Conservation (phyloP, 2,329 filamentous ascomycete genomes). For the Sclerotinia borealis region DNA sequence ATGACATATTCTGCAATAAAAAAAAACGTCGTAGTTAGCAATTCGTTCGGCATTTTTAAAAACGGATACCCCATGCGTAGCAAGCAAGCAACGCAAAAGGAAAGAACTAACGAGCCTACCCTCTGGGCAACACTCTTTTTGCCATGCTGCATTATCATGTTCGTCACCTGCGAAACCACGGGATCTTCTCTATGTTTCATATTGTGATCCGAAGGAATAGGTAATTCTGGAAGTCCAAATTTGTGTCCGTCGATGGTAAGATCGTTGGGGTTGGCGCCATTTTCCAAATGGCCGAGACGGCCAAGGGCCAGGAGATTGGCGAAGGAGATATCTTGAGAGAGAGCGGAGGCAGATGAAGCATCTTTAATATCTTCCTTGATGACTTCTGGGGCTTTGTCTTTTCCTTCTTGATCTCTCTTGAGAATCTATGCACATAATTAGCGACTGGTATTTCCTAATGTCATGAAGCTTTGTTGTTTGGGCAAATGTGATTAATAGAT, state of each 20-base stretch:
- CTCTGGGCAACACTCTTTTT: slow-evolving; percentile 86
- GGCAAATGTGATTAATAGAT: background rate
- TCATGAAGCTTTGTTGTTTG: slow-evolving; percentile 15
- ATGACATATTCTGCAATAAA: slow-evolving; percentile 65
- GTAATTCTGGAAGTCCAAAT: slow-evolving; percentile 64
- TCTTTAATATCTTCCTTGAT: slow-evolving; percentile 51
- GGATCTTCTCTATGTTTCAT: slow-evolving; percentile 81
- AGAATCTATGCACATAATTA: slow-evolving; percentile 46
- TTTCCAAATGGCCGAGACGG: slow-evolving; percentile 28
- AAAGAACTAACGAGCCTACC: slow-evolving; percentile 43
- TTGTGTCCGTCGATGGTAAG: slow-evolving; percentile 41
- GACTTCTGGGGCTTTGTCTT: slow-evolving; percentile 59
- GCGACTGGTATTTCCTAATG: slow-evolving; percentile 17
- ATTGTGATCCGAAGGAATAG: slow-evolving; percentile 55
- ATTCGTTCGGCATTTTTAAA: background rate
- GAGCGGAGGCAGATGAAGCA: background rate
- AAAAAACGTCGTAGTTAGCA: background rate
- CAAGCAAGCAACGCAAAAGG: slow-evolving; percentile 18
- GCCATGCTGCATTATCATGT: slow-evolving; percentile 84
- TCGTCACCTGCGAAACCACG: slow-evolving; percentile 79
- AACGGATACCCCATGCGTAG: slow-evolving; percentile 16
- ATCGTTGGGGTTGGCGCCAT: slow-evolving; percentile 24
- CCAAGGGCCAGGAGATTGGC: slow-evolving; percentile 29
- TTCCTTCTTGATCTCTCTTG: slow-evolving; percentile 53
- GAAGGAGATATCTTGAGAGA: slow-evolving; percentile 28